phyloP scores from a whole-genome alignment of 2,329 filamentous ascomycete species.

The Aspergillus felis region DNA sequence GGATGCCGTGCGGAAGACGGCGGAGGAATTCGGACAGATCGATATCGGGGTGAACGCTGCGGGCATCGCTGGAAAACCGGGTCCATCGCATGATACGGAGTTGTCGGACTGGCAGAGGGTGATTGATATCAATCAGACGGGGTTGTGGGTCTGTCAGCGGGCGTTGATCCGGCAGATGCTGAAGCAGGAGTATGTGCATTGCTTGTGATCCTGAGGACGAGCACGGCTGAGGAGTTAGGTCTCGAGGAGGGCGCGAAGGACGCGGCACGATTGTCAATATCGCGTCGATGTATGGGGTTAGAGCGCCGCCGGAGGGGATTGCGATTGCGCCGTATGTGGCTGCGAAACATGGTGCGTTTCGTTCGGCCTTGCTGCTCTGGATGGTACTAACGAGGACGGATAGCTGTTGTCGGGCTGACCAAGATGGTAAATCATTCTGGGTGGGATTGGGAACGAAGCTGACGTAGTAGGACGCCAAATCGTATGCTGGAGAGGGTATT shows the following conservation, averaged over 20 bases:
- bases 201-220: background rate
- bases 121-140: constrained; percentile 52
- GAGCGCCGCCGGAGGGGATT: constrained; percentile 11
- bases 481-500: constrained; percentile 50
- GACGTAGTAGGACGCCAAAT: constrained; percentile 36
- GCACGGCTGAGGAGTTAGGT: constrained; percentile 3
- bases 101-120: constrained; percentile 50
- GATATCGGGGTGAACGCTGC: constrained; percentile 57
- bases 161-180: constrained; percentile 41
- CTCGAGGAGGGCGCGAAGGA: constrained; percentile 13
- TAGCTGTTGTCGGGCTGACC: constrained; percentile 23
- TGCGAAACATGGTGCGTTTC: constrained; percentile 21
- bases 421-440: constrained; percentile 12
- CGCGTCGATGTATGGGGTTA: constrained; percentile 20
- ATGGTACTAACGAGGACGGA: background rate
- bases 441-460: background rate
- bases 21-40: constrained; percentile 49
- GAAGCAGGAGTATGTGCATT: constrained; percentile 20
- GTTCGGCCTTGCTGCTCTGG: background rate
- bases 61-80: constrained; percentile 45
- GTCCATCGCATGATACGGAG: constrained; percentile 44
- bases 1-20: constrained; percentile 40
- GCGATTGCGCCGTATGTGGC: constrained; percentile 18
- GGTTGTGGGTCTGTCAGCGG: constrained; percentile 55
- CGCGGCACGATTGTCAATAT: constrained; percentile 25